Conservation (phyloP, 495 filamentous ascomycete genomes). For the Penicillium cataractarum region DNA sequence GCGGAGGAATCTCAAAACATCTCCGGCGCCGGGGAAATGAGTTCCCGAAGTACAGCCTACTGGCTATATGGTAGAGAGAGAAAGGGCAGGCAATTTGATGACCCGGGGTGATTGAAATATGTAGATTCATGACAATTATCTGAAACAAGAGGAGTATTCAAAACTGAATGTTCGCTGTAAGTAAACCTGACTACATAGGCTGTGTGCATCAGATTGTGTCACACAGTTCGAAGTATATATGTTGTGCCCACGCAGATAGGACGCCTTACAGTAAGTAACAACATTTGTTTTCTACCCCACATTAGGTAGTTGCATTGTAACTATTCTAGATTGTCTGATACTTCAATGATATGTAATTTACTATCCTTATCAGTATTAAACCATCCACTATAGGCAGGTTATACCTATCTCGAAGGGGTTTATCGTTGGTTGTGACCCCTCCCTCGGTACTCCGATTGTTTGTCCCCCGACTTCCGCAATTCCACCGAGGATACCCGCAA, state of each 20-base stretch:
- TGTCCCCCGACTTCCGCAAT: constrained; percentile 21
- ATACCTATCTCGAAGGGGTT: not conserved
- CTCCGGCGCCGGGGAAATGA: constrained; percentile 37
- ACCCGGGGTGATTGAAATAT: not conserved
- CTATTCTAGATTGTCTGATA: not conserved
- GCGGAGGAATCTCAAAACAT: constrained; percentile 24
- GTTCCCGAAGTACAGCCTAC: constrained; percentile 31
- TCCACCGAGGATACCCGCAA: constrained; percentile 30
- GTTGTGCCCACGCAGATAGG: too few species aligned
- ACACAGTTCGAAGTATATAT: not conserved
- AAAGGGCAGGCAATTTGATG: not conserved
- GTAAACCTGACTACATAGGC: not conserved
- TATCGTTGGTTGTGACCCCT: not conserved
- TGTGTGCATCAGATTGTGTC: not conserved
- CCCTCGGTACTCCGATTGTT: constrained; percentile 21
- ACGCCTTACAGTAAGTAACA: too few species aligned
- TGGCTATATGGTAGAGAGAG: not conserved
- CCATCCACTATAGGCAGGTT: not conserved
- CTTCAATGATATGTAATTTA: too few species aligned
- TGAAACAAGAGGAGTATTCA: not conserved
- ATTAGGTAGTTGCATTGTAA: too few species aligned
- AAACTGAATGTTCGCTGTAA: not conserved
- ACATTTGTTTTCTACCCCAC: too few species aligned
- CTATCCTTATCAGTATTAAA: not conserved
- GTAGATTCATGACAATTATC: not conserved